These are phyloP conservation scores for Alloteropsis semialata DNA, from an alignment of 176 grass and related monocot genomes.

Conservation along the genomic window DNA sequence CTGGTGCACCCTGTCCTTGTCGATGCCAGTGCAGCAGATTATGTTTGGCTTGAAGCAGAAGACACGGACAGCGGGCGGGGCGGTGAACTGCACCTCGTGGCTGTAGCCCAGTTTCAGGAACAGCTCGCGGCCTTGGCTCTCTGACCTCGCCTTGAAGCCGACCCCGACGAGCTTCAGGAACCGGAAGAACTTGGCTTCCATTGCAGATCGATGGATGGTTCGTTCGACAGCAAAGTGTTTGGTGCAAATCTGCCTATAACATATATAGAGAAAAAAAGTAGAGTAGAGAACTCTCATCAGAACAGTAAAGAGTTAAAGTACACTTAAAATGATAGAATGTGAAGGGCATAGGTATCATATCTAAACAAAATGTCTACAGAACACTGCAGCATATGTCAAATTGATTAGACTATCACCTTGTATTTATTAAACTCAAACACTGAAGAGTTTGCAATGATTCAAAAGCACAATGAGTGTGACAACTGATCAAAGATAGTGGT, in stretches of 20 bases:
- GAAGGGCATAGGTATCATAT: neutral
- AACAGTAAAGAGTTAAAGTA: neutral
- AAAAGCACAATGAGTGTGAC: neutral
- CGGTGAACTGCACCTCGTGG: conserved; percentile 67
- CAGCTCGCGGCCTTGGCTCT: conserved; percentile 58
- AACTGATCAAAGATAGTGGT: neutral
- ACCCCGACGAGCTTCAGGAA: conserved; percentile 66
- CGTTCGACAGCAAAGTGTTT: too few relatives aligned
- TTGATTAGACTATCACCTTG: neutral
- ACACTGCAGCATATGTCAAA: neutral
- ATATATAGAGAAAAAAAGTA: neutral
- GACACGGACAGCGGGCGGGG: conserved; percentile 64
- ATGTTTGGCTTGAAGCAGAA: conserved; percentile 84
- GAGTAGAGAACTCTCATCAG: neutral
- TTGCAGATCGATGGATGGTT: neutral
- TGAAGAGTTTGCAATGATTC: neutral
- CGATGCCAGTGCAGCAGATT: conserved; percentile 68
- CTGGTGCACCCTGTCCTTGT: conserved; percentile 68
- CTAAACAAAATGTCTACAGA: neutral
- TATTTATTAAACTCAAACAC: neutral
- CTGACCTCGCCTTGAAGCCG: conserved; percentile 56
- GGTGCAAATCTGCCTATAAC: neutral
- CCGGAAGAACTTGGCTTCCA: conserved; percentile 57
- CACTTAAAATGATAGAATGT: neutral
- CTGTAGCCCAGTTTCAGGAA: conserved; percentile 80